Evolutionary conservation across 1,139 yeast genomes (phyloP).

Genomic region (Wickerhamomyces sp.): DNA sequence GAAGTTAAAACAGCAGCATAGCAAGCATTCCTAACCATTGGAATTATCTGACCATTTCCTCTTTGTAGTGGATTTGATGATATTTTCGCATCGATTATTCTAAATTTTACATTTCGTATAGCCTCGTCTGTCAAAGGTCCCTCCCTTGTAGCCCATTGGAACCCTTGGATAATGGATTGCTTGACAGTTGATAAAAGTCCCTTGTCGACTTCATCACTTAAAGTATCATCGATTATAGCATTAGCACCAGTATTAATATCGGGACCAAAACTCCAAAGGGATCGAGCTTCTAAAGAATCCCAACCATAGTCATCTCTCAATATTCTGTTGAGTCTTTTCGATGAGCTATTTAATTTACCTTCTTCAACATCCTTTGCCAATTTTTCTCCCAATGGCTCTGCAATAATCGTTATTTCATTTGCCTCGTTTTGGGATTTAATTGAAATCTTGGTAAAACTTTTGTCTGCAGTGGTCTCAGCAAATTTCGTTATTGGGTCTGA

Average conservation of each 20-base stretch:
- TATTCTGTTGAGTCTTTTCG: constrained; percentile 41
- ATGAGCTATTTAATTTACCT: constrained; percentile 36
- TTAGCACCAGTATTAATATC: constrained; percentile 47
- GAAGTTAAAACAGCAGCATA: constrained; percentile 79
- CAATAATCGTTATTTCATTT: constrained; percentile 62
- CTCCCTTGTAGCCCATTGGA: constrained; percentile 76
- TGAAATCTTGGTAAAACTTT: constrained; percentile 64
- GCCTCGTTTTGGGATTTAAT: constrained; percentile 52
- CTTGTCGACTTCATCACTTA: constrained; percentile 68
- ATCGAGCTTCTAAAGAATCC: constrained; percentile 82
- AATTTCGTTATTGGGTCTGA: constrained; percentile 83
- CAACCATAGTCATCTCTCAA: constrained; percentile 61
- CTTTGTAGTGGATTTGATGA: constrained; percentile 45
- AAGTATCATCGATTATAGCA: constrained; percentile 69
- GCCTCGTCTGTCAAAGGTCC: constrained; percentile 93
- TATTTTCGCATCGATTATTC: constrained; percentile 57
- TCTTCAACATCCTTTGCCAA: constrained; percentile 55
- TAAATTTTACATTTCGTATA: constrained; percentile 66
- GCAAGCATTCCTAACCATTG: constrained; percentile 81
- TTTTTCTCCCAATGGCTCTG: constrained; percentile 66
- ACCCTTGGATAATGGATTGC: constrained; percentile 66
- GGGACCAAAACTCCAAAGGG: constrained; percentile 80
- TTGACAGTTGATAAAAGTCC: constrained; percentile 42
- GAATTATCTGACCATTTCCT: constrained; percentile 74
- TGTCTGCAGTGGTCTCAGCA: constrained; percentile 68